Percentiles rank a stretch among this genome's conserved stretches.
These are phyloP conservation scores for Neofusicoccum parvum DNA, from an alignment of 2,329 filamentous ascomycete genomes.

Conservation along the genomic window DNA sequence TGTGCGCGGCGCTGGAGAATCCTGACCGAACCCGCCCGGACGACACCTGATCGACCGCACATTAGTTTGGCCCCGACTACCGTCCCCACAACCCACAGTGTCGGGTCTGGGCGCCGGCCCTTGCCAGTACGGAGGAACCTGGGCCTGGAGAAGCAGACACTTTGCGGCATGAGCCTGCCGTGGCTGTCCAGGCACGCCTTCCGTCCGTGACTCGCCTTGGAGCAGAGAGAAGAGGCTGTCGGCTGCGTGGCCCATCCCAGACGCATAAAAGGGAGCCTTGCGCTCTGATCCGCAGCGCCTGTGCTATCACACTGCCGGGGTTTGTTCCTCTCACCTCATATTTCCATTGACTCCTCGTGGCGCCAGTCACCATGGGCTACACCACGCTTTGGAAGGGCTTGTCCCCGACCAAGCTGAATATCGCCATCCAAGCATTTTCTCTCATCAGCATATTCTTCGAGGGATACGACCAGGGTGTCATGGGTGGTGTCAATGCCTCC, in stretches of 20 bases:
- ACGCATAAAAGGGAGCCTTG: neutral
- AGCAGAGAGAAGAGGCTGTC: neutral
- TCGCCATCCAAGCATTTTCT: constrained; percentile 40
- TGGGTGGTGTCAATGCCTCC: constrained; percentile 67
- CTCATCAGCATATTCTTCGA: constrained; percentile 26
- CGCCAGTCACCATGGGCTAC: constrained; percentile 38
- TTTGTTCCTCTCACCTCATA: no score
- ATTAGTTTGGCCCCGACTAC: neutral
- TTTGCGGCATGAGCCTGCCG: neutral
- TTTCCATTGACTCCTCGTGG: neutral
- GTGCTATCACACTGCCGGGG: neutral
- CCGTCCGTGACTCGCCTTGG: neutral
- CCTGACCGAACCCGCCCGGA: neutral
- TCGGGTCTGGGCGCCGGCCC: neutral
- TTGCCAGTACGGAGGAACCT: neutral
- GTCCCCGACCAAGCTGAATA: constrained; percentile 46
- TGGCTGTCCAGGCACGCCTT: neutral
- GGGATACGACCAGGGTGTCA: constrained; percentile 58
- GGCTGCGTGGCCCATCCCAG: neutral
- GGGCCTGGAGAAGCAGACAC: neutral
- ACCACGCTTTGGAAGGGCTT: constrained; percentile 47
- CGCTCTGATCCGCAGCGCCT: neutral
- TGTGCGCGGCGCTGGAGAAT: neutral
- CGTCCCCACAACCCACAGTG: constrained; percentile 8
- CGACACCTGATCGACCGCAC: constrained; percentile 11